Conservation (phyloP, 176 grass and related monocot species). For the Aegilops speltoides region DNA sequence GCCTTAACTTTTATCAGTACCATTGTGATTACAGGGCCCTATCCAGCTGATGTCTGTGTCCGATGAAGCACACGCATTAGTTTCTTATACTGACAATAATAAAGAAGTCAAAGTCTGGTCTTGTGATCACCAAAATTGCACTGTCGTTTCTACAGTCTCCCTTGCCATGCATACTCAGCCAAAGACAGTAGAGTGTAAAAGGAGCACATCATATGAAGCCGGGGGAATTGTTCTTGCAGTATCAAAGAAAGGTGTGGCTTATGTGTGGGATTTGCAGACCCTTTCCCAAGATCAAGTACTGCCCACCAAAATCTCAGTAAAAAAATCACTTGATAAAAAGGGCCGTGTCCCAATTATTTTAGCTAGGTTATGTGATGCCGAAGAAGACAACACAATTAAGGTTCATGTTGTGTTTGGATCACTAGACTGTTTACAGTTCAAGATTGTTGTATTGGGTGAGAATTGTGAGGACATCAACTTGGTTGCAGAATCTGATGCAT, state of each 20-base stretch:
- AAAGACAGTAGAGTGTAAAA: slow-evolving; percentile 38
- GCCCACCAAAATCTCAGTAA: slow-evolving; percentile 32
- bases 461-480: slow-evolving; percentile 26
- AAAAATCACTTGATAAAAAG: slow-evolving; percentile 38
- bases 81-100: slow-evolving; percentile 30
- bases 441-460: slow-evolving; percentile 44
- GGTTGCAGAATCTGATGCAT: slow-evolving; percentile 3
- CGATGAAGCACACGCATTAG: slow-evolving; percentile 32
- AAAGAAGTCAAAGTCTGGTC: slow-evolving; percentile 46
- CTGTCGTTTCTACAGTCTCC: neutral
- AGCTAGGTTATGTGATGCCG: slow-evolving; percentile 41
- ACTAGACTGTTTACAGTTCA: slow-evolving; percentile 44
- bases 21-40: slow-evolving; percentile 36
- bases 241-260: slow-evolving; percentile 50
- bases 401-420: slow-evolving; percentile 40
- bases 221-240: slow-evolving; percentile 46
- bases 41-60: slow-evolving; percentile 42
- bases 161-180: slow-evolving; percentile 48
- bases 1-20: slow-evolving; percentile 2
- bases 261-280: slow-evolving; percentile 55
- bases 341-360: slow-evolving; percentile 36
- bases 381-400: slow-evolving; percentile 34
- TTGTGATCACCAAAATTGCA: slow-evolving; percentile 37
- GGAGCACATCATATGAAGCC: slow-evolving; percentile 17
- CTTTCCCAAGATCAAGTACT: slow-evolving; percentile 22